Evolutionary conservation across 2,329 filamentous ascomycete species (phyloP).

Genomic region (Periconia sp.): DNA sequence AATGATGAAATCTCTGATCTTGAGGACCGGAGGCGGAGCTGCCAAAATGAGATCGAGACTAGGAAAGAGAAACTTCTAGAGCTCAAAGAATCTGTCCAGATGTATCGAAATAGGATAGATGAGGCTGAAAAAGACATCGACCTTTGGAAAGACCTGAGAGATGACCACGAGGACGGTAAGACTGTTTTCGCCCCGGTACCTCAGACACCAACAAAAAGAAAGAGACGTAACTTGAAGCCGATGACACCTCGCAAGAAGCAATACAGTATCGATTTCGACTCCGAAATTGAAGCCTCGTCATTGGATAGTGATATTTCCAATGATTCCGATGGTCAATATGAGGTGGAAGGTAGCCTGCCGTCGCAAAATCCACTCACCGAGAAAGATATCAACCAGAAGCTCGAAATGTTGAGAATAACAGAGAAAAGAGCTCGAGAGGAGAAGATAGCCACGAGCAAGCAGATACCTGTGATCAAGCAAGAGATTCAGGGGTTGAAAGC

Average conservation of each 20-base stretch:
- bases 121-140: constrained; percentile 53
- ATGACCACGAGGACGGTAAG: constrained; percentile 49
- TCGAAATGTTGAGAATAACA: constrained; percentile 50
- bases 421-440: constrained; percentile 51
- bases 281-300: constrained; percentile 22
- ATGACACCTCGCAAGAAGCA: constrained; percentile 32
- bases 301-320: constrained; percentile 29
- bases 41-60: constrained; percentile 21
- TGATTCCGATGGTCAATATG: constrained; percentile 29
- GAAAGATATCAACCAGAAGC: constrained; percentile 49
- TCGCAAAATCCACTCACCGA: constrained; percentile 47
- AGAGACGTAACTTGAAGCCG: constrained; percentile 29
- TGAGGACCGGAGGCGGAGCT: constrained; percentile 27
- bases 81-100: constrained; percentile 41
- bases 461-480: constrained; percentile 38
- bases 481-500: constrained; percentile 35
- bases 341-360: constrained; percentile 21
- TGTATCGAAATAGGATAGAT: constrained; percentile 42
- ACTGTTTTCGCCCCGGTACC: constrained; percentile 48
- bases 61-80: constrained; percentile 26
- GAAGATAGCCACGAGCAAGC: constrained; percentile 28
- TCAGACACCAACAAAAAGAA: constrained; percentile 49
- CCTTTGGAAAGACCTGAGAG: constrained; percentile 51
- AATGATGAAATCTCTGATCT: constrained; percentile 38
- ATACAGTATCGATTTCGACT: constrained; percentile 14